These are phyloP conservation scores for Holtermannia corniformis DNA, from an alignment of 768 basidiomycete species.

Conservation along the genomic window DNA sequence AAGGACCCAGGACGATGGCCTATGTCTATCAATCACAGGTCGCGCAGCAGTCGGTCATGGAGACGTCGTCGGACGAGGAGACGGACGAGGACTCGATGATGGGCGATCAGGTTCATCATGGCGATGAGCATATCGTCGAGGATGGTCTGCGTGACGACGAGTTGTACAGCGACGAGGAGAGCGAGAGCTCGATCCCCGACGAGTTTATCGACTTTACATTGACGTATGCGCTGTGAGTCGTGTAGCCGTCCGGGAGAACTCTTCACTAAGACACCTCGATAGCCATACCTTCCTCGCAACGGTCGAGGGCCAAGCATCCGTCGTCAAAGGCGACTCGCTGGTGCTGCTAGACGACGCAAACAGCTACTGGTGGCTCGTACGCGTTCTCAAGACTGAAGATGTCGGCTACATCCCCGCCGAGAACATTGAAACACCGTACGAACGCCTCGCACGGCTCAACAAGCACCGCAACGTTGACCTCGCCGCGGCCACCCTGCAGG, in stretches of 20 bases:
- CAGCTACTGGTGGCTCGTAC: conserved; percentile 99
- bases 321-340: conserved; percentile 94
- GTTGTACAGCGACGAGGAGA: conserved; percentile 25
- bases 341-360: conserved; percentile 97
- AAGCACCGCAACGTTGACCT: conserved; percentile 90
- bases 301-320: conserved; percentile 95
- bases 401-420: conserved; percentile 99
- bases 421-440: conserved; percentile 97
- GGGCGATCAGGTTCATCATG: conserved; percentile 11
- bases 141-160: conserved; percentile 26
- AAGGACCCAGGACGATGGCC: too few relatives aligned
- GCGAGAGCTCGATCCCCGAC: conserved; percentile 37
- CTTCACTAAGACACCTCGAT: conserved; percentile 49
- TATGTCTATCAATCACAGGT: neutral
- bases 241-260: neutral
- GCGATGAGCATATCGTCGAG: neutral
- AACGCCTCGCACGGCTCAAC: conserved; percentile 86
- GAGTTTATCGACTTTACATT: conserved; percentile 42
- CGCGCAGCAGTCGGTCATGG: conserved; percentile 59
- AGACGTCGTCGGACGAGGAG: conserved; percentile 62
- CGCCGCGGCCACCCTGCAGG: conserved; percentile 26
- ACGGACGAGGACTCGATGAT: conserved; percentile 50
- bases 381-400: conserved; percentile 95
- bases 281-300: conserved; percentile 95
- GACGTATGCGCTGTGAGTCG: conserved; percentile 40